These are phyloP conservation scores for Suhomyces sp. DNA, from an alignment of 805 yeast genomes.

Conservation along the genomic window DNA sequence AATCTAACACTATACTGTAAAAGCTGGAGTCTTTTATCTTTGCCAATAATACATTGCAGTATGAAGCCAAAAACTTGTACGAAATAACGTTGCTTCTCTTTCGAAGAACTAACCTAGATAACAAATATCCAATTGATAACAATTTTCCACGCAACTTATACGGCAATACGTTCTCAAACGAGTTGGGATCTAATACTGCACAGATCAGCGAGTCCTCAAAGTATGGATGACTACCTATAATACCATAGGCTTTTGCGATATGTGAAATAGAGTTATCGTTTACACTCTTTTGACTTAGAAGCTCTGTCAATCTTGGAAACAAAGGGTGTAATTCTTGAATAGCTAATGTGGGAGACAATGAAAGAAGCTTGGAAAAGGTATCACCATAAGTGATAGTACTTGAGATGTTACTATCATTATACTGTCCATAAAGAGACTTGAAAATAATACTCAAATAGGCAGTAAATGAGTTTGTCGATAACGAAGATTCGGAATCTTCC, in stretches of 20 bases:
- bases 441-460: slow-evolving; percentile 33
- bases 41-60: slow-evolving; percentile 3
- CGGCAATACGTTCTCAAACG: slow-evolving; percentile 8
- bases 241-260: slow-evolving; percentile 47
- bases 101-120: slow-evolving; percentile 45
- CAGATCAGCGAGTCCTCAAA: slow-evolving; percentile 9
- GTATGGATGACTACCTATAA: slow-evolving; percentile 44
- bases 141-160: slow-evolving; percentile 18
- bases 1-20: slow-evolving; percentile 32
- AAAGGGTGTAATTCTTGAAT: slow-evolving; percentile 18
- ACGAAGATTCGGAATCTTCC: not conserved
- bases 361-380: slow-evolving; percentile 29
- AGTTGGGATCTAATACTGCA: slow-evolving; percentile 7
- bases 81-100: slow-evolving; percentile 9
- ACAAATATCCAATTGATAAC: slow-evolving; percentile 41
- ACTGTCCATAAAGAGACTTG: slow-evolving; percentile 31
- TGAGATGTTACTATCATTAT: slow-evolving; percentile 10
- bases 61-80: slow-evolving; percentile 1
- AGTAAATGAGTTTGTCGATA: slow-evolving; percentile 11
- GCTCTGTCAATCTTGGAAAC: slow-evolving; percentile 20
- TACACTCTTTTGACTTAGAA: slow-evolving; percentile 20
- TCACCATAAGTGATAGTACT: slow-evolving; percentile 30
- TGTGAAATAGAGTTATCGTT: slow-evolving; percentile 24
- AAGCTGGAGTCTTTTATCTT: slow-evolving; percentile 18
- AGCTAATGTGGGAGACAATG: slow-evolving; percentile 28